Conservation (phyloP, 495 filamentous ascomycete genomes). For the Talaromyces proteolyticus region DNA sequence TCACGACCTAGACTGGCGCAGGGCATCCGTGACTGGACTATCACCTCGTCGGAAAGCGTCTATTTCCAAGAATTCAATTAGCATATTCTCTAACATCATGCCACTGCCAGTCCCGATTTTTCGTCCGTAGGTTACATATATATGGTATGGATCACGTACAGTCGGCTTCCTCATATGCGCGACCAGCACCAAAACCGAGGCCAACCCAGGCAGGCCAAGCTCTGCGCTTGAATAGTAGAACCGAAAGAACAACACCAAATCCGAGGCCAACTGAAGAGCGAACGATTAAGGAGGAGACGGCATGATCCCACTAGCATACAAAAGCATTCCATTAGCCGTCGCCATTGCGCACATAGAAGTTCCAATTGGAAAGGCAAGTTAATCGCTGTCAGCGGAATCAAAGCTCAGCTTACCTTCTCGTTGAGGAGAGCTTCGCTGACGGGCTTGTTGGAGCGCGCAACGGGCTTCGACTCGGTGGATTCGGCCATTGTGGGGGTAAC, state of each 20-base stretch:
- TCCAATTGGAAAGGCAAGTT: too few relatives aligned
- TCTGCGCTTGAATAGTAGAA: conserved; percentile 93
- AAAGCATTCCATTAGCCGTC: background rate
- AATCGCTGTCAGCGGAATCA: too few relatives aligned
- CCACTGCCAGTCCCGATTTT: too few relatives aligned
- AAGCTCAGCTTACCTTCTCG: conserved; percentile 84
- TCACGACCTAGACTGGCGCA: conserved; percentile 26
- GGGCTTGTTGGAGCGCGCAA: conserved; percentile 57
- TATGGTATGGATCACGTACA: too few relatives aligned
- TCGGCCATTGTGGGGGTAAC: conserved; percentile 48
- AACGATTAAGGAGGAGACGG: conserved; percentile 92
- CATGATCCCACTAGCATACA: conserved; percentile 81
- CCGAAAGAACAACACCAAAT: conserved; percentile 97
- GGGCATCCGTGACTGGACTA: conserved; percentile 36
- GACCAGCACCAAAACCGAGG: conserved; percentile 88
- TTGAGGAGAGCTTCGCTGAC: conserved; percentile 92
- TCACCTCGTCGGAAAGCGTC: conserved; percentile 46
- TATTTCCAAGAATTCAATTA: conserved; percentile 10
- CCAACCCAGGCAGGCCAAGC: conserved; percentile 94
- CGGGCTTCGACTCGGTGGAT: conserved; percentile 41
- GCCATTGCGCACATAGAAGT: too few relatives aligned
- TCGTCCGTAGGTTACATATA: too few relatives aligned
- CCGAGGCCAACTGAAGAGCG: conserved; percentile 88
- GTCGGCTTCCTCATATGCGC: conserved; percentile 85
- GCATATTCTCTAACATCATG: background rate